Conservation (phyloP, 345 rosid species). For the Populus davidiana region DNA sequence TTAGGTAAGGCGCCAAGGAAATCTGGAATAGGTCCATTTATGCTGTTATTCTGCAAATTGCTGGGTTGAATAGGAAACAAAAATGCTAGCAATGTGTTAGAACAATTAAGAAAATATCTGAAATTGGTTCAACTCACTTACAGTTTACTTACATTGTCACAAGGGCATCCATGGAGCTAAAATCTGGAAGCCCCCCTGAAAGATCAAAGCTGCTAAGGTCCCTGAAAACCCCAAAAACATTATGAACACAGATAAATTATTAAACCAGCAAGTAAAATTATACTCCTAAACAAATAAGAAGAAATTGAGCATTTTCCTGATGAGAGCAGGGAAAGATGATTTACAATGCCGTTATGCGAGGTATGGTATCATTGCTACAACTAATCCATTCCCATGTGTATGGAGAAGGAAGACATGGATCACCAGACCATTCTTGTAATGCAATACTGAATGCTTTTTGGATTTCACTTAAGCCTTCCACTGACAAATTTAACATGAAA, state of each 20-base stretch:
- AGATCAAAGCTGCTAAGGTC: conserved; percentile 32
- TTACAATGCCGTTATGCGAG: conserved; percentile 48
- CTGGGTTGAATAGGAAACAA: conserved; percentile 1
- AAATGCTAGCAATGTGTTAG: background rate
- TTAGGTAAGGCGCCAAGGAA: conserved; percentile 22
- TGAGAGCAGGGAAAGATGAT: background rate
- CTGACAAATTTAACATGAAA: conserved; percentile 10
- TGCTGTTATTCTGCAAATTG: conserved; percentile 20
- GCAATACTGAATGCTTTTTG: conserved; percentile 9
- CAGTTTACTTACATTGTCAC: conserved; percentile 27
- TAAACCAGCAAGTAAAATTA: background rate
- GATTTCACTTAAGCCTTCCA: conserved; percentile 29
- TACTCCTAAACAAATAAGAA: background rate
- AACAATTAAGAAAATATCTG: background rate
- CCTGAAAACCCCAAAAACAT: conserved; percentile 22
- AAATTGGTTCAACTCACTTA: background rate
- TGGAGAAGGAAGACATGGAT: conserved; percentile 47
- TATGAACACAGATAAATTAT: background rate
- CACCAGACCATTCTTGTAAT: conserved; percentile 39
- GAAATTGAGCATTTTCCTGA: background rate
- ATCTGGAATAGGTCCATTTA: conserved; percentile 22
- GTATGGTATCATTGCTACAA: conserved; percentile 28
- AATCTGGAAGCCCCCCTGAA: conserved; percentile 42
- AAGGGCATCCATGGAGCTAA: conserved; percentile 46
- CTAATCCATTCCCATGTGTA: conserved; percentile 50